Evolutionary conservation across 2,329 filamentous ascomycete genomes (phyloP).

Genomic region (Chalara sp.): DNA sequence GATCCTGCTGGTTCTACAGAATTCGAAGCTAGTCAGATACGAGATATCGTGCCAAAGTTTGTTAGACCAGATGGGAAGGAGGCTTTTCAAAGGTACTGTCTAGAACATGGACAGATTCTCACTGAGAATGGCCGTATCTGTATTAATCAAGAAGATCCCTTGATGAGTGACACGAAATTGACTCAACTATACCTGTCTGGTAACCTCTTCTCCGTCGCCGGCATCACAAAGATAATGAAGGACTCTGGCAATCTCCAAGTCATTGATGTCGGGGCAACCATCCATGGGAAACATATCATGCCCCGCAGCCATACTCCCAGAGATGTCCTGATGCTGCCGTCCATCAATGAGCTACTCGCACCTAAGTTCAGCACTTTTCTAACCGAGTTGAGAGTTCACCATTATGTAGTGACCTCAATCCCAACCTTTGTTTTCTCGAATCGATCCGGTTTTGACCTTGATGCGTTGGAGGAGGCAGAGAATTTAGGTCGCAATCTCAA

Average conservation of each 20-base stretch:
- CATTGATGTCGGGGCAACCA: conserved; percentile 39
- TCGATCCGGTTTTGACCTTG: not conserved
- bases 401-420: conserved; percentile 51
- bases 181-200: conserved; percentile 49
- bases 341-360: not conserved
- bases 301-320: not conserved
- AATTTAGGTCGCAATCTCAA: conserved; percentile 21
- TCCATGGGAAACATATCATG: not conserved
- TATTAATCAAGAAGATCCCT: not conserved
- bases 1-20: not conserved
- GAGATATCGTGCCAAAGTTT: too few relatives aligned
- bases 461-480: conserved; percentile 31
- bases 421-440: conserved; percentile 29
- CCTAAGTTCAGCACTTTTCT: not conserved
- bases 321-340: not conserved
- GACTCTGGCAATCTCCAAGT: conserved; percentile 40
- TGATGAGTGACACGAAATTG: conserved; percentile 34
- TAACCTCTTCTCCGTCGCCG: conserved; percentile 40
- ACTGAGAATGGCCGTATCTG: too few relatives aligned
- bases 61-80: conserved; percentile 6
- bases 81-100: not conserved
- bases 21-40: too few relatives aligned
- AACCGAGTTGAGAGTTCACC: conserved; percentile 43
- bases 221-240: conserved; percentile 37
- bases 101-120: not conserved